phyloP scores from a whole-genome alignment of 306 rosid genomes.

The Quercus glauca region DNA sequence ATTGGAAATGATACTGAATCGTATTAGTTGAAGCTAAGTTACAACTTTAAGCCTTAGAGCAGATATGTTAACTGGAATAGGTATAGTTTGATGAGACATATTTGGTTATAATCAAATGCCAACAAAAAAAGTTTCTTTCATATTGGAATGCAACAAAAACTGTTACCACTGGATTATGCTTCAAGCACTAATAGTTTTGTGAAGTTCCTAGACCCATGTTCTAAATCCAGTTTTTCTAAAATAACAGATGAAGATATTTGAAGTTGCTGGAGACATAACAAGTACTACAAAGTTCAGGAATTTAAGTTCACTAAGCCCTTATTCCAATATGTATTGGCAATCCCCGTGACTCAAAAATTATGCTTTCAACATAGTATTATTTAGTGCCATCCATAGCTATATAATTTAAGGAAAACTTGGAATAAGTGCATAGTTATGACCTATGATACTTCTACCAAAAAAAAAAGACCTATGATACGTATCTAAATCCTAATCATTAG shows the following conservation, averaged over 20 bases:
- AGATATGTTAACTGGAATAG: too few relatives aligned
- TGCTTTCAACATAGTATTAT: not conserved
- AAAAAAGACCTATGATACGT: not conserved
- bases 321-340: not conserved
- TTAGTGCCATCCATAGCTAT: too few relatives aligned
- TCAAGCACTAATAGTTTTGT: not conserved
- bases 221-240: not conserved
- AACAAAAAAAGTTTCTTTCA: not conserved
- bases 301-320: not conserved
- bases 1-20: not conserved
- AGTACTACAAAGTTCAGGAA: not conserved
- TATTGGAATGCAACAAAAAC: not conserved
- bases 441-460: too few relatives aligned
- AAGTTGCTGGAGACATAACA: not conserved
- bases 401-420: too few relatives aligned
- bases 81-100: not conserved
- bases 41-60: too few relatives aligned
- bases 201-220: not conserved
- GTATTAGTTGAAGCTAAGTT: too few relatives aligned
- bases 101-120: not conserved
- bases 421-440: too few relatives aligned
- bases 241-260: not conserved
- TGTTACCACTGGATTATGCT: not conserved
- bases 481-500: not conserved
- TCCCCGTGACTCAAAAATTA: not conserved